These are phyloP conservation scores for Globisporangium cystogenes DNA, from an alignment of 352 stramenopile species.

Conservation along the genomic window DNA sequence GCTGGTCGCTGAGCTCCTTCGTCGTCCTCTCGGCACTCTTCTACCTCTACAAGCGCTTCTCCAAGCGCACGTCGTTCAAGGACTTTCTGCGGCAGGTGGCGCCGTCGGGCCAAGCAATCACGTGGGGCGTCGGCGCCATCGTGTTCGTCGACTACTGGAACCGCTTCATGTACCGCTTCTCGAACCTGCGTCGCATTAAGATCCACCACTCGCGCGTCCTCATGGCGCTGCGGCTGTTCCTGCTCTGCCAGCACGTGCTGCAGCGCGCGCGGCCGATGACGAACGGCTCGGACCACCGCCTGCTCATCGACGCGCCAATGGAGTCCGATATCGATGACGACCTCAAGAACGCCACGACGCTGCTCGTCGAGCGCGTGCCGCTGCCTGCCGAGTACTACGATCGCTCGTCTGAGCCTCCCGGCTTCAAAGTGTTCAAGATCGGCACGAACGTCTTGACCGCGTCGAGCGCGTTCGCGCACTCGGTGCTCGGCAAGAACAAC, in stretches of 20 bases:
- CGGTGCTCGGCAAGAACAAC: slow-evolving; percentile 55
- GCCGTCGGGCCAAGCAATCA: slow-evolving; percentile 56
- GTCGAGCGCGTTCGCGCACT: slow-evolving; percentile 74
- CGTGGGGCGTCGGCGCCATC: slow-evolving; percentile 47
- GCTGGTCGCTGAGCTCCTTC: slow-evolving; percentile 78
- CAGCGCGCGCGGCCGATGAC: slow-evolving; percentile 66
- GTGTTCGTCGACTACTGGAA: slow-evolving; percentile 72
- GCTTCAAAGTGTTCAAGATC: slow-evolving; percentile 81
- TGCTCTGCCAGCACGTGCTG: slow-evolving; percentile 80
- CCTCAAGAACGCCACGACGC: slow-evolving; percentile 75
- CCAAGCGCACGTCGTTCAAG: slow-evolving; percentile 57
- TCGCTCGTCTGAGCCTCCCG: slow-evolving; percentile 68
- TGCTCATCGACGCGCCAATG: slow-evolving; percentile 82
- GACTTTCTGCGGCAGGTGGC: slow-evolving; percentile 63
- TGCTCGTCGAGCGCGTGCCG: slow-evolving; percentile 77
- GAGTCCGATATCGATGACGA: slow-evolving; percentile 86
- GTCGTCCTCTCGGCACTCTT: slow-evolving; percentile 40
- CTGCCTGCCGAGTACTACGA: slow-evolving; percentile 83
- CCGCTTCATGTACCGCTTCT: slow-evolving; percentile 75
- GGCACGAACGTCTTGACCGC: slow-evolving; percentile 73
- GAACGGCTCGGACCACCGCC: slow-evolving; percentile 63
- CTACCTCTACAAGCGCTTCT: slow-evolving; percentile 71
- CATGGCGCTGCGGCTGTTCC: slow-evolving; percentile 78
- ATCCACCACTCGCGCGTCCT: slow-evolving; percentile 79
- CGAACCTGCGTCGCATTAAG: slow-evolving; percentile 79